phyloP scores from a whole-genome alignment of 2,329 filamentous ascomycete genomes.

The Aspergillus latus region DNA sequence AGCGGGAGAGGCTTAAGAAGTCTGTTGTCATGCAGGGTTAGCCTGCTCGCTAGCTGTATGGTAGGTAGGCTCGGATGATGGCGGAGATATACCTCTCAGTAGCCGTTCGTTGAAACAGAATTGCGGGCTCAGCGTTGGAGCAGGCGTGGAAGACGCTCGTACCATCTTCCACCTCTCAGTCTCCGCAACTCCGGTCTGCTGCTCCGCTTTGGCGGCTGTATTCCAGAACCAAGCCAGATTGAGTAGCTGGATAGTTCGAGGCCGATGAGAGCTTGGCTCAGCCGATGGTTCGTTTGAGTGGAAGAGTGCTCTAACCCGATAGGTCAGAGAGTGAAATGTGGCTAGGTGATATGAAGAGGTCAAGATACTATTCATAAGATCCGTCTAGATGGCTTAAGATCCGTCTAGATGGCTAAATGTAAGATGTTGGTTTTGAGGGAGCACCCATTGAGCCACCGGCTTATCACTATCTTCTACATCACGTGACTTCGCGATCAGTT shows the following conservation, averaged over 20 bases:
- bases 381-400: background rate
- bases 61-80: background rate
- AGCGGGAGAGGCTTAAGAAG: constrained; percentile 83
- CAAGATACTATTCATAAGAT: background rate
- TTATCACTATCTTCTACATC: constrained; percentile 15
- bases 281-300: background rate
- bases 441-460: constrained; percentile 10
- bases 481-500: constrained; percentile 30
- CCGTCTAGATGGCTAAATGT: too few species aligned
- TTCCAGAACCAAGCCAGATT: constrained; percentile 47
- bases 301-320: background rate
- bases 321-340: too few species aligned
- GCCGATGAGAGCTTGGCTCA: constrained; percentile 1
- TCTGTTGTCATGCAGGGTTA: constrained; percentile 53
- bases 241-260: constrained; percentile 7
- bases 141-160: constrained; percentile 36
- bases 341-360: too few species aligned
- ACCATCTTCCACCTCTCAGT: constrained; percentile 38
- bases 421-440: background rate
- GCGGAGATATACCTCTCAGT: constrained; percentile 60
- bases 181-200: constrained; percentile 1
- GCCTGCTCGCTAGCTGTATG: too few species aligned
- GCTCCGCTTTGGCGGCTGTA: constrained; percentile 23
- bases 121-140: constrained; percentile 64
- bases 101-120: constrained; percentile 74